Evolutionary conservation across 2,329 filamentous ascomycete species (phyloP).

Genomic region (Helotiales sp.): DNA sequence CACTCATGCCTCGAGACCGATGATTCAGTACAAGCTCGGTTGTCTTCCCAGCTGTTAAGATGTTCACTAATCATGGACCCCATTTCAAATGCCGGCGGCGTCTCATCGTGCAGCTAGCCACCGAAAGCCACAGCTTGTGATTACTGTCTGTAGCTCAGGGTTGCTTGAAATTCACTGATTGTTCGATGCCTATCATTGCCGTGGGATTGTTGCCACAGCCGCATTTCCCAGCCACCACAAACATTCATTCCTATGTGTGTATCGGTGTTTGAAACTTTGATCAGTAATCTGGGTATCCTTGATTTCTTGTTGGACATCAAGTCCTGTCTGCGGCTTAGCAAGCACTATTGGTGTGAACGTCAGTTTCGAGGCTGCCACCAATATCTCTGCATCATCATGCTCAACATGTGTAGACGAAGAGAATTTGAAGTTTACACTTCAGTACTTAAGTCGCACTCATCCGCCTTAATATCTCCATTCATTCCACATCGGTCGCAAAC

Average conservation of each 20-base stretch:
- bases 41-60: too few species aligned
- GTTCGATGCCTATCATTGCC: not conserved
- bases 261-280: not conserved
- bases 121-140: not conserved
- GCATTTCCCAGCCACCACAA: not conserved
- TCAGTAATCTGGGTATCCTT: not conserved
- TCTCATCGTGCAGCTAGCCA: too few species aligned
- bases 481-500: constrained; percentile 1
- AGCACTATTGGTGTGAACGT: not conserved
- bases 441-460: not conserved
- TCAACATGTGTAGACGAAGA: not conserved
- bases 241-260: not conserved
- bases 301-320: not conserved
- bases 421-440: not conserved
- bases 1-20: too few species aligned
- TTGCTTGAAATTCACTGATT: not conserved
- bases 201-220: constrained; percentile 1
- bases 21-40: too few species aligned
- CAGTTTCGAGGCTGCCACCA: not conserved
- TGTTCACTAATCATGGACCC: not conserved
- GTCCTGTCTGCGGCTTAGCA: constrained; percentile 3
- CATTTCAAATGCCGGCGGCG: too few species aligned
- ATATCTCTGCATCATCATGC: not conserved
- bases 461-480: not conserved
- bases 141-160: not conserved